These are phyloP conservation scores for Striga hermonthica DNA, from an alignment of 305 asterid species.

Conservation along the genomic window DNA sequence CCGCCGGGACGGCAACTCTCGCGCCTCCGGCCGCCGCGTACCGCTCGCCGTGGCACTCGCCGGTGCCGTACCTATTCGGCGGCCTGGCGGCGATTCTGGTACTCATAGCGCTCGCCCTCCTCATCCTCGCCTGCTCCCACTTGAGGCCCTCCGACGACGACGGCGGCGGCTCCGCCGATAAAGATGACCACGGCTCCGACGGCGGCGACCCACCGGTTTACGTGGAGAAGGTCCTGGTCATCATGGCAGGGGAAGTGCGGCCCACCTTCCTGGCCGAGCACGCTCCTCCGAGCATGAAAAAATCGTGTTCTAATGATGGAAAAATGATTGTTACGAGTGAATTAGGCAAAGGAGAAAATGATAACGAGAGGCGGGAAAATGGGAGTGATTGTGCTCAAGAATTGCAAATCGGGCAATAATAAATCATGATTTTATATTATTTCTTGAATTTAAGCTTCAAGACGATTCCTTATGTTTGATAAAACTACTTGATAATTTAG, in stretches of 20 bases:
- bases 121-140: slow-evolving; percentile 43
- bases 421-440: background rate
- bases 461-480: too few species aligned
- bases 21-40: slow-evolving; percentile 30
- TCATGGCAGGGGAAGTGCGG: slow-evolving; percentile 44
- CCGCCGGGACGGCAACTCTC: slow-evolving; percentile 20
- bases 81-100: slow-evolving; percentile 44
- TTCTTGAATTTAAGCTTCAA: too few species aligned
- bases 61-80: slow-evolving; percentile 45
- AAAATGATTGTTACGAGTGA: background rate
- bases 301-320: slow-evolving; percentile 24
- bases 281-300: slow-evolving; percentile 1
- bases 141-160: slow-evolving; percentile 37
- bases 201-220: slow-evolving; percentile 3
- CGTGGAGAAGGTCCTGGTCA: slow-evolving; percentile 39
- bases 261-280: slow-evolving; percentile 45
- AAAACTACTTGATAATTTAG: too few species aligned
- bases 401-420: too few species aligned
- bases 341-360: background rate
- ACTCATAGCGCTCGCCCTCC: slow-evolving; percentile 40
- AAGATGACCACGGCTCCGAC: slow-evolving; percentile 8
- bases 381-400: too few species aligned
- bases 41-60: slow-evolving; percentile 41
- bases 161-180: slow-evolving; percentile 18
- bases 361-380: too few species aligned